These are phyloP conservation scores for Casuarina cunninghamiana DNA, from an alignment of 306 rosid species.

Conservation along the genomic window DNA sequence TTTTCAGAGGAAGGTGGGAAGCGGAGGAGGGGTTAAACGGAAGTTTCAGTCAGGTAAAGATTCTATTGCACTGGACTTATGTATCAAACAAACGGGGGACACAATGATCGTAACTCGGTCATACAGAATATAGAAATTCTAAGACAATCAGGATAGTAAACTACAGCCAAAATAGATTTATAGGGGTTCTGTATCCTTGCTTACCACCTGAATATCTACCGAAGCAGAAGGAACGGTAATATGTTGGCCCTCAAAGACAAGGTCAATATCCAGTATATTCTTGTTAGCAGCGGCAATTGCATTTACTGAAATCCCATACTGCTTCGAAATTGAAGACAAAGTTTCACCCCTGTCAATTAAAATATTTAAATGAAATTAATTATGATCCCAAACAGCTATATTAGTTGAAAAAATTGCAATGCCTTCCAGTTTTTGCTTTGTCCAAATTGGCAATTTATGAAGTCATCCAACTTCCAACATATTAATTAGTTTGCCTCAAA, in stretches of 20 bases:
- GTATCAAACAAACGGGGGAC: not conserved
- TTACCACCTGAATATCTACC: conserved; percentile 22
- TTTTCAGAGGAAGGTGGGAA: not conserved
- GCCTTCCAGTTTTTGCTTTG: not conserved
- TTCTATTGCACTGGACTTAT: not conserved
- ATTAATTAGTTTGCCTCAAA: not conserved
- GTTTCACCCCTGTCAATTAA: conserved; percentile 37
- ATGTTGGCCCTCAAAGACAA: conserved; percentile 20
- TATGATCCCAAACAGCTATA: not conserved
- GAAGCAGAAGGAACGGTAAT: conserved; percentile 30
- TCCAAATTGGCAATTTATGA: not conserved
- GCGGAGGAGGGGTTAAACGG: not conserved
- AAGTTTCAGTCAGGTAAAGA: not conserved
- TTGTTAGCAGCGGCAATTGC: conserved; percentile 30
- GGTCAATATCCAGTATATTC: conserved; percentile 23
- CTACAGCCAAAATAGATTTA: not conserved
- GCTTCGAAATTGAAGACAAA: conserved; percentile 23
- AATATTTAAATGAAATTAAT: not conserved
- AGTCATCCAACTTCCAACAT: not conserved
- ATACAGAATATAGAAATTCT: not conserved
- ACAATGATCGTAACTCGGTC: not conserved
- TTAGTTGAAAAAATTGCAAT: not conserved
- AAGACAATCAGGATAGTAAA: not conserved
- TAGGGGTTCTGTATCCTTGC: not conserved
- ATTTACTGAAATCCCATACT: conserved; percentile 25